Conservation (phyloP, 345 rosid genomes). For the Microthlaspi erraticum region DNA sequence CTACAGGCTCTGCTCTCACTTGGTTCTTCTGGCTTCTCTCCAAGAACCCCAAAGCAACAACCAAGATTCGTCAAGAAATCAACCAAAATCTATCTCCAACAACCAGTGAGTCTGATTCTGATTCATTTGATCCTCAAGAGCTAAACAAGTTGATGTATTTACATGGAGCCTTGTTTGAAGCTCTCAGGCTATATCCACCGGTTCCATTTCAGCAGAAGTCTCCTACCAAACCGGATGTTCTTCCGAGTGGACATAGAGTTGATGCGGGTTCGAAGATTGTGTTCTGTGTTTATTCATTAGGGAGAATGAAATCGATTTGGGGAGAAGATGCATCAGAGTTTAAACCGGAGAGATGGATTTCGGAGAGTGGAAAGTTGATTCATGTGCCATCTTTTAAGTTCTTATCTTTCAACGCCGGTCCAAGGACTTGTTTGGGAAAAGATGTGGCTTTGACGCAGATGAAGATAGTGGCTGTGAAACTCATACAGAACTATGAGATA, state of each 20-base stretch:
- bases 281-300: constrained; percentile 41
- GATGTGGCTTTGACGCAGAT: constrained; percentile 41
- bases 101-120: neutral
- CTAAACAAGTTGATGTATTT: constrained; percentile 46
- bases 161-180: constrained; percentile 47
- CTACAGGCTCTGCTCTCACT: constrained; percentile 44
- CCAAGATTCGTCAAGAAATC: constrained; percentile 45
- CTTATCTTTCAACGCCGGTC: constrained; percentile 42
- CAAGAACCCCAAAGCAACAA: constrained; percentile 28
- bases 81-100: constrained; percentile 25
- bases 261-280: constrained; percentile 35
- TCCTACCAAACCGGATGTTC: constrained; percentile 36
- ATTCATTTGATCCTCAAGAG: constrained; percentile 25
- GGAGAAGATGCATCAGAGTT: constrained; percentile 38
- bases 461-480: constrained; percentile 37
- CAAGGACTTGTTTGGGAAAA: constrained; percentile 48
- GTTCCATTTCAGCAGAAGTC: constrained; percentile 42
- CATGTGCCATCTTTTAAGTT: constrained; percentile 42
- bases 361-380: constrained; percentile 38
- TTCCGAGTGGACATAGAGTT: constrained; percentile 44
- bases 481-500: constrained; percentile 38
- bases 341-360: constrained; percentile 39
- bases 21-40: constrained; percentile 54
- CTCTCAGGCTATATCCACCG: constrained; percentile 44
- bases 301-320: constrained; percentile 43